Conservation (phyloP, 345 rosid genomes). For the Linum usitatissimum region DNA sequence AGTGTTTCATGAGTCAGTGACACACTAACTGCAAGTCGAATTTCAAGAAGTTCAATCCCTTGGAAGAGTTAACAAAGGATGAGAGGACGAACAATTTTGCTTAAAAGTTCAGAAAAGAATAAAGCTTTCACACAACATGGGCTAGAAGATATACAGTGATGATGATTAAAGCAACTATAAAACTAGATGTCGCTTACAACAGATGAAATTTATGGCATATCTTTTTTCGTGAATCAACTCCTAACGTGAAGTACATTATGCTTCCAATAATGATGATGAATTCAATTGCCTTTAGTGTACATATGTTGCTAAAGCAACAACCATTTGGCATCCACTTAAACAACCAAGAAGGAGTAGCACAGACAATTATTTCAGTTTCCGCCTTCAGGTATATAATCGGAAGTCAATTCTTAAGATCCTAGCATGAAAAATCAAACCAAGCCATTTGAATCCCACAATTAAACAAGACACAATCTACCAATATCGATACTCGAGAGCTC, state of each 20-base stretch:
- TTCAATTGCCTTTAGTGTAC: too few relatives aligned
- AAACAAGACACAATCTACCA: too few relatives aligned
- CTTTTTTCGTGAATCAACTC: not conserved
- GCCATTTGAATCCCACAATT: too few relatives aligned
- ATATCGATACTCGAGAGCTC: not conserved
- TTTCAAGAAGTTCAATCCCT: not conserved
- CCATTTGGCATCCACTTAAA: not conserved
- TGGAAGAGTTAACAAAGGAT: not conserved
- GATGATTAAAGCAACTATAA: not conserved
- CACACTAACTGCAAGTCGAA: slow-evolving; percentile 31
- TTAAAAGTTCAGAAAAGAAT: not conserved
- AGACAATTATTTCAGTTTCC: too few relatives aligned
- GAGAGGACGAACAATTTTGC: not conserved
- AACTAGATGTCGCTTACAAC: not conserved
- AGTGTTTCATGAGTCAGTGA: slow-evolving; percentile 15
- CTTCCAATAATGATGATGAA: not conserved
- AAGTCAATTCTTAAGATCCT: too few relatives aligned
- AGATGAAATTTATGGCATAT: not conserved
- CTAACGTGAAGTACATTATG: not conserved
- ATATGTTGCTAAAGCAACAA: not conserved
- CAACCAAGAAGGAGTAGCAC: not conserved
- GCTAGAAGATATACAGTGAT: not conserved
- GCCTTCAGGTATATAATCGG: too few relatives aligned
- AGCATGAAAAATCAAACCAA: too few relatives aligned
- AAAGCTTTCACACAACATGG: not conserved